Evolutionary conservation across 441 rosid genomes (phyloP).

Genomic region (Gossypium davidsonii): DNA sequence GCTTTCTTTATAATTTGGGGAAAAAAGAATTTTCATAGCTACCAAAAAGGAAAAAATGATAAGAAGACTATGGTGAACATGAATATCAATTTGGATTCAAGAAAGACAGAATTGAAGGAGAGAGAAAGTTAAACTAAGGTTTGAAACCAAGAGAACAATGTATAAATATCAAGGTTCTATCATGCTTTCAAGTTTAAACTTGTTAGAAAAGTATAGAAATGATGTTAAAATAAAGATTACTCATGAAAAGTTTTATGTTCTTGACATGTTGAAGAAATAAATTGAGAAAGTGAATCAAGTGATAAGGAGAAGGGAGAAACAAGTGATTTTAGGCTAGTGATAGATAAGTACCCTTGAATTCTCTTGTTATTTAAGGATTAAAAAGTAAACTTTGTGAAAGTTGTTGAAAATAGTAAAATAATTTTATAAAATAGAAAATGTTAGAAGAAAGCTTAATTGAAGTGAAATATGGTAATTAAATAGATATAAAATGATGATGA

Average conservation of each 20-base stretch:
- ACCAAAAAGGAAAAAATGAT: neutral
- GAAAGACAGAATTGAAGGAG: neutral
- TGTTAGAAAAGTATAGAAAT: neutral
- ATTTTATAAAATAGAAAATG: neutral
- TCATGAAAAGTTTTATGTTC: neutral
- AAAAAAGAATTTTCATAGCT: too few relatives aligned
- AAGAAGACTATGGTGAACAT: neutral
- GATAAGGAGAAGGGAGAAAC: neutral
- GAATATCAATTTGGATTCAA: neutral
- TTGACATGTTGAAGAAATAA: neutral
- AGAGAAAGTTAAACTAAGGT: neutral
- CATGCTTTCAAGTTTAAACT: neutral
- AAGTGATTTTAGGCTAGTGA: neutral
- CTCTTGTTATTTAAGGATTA: neutral
- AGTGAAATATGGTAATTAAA: neutral
- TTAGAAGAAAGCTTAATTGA: neutral
- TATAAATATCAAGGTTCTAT: neutral
- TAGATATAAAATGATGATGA: neutral
- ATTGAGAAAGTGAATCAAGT: neutral
- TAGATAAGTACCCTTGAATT: neutral
- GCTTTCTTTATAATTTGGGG: neutral
- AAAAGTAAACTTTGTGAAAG: neutral
- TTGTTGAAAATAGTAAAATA: neutral
- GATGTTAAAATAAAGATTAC: neutral
- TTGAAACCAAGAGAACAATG: neutral